Evolutionary conservation across 148 eudicot species (phyloP).

Genomic region (Pharnaceum exiguum): DNA sequence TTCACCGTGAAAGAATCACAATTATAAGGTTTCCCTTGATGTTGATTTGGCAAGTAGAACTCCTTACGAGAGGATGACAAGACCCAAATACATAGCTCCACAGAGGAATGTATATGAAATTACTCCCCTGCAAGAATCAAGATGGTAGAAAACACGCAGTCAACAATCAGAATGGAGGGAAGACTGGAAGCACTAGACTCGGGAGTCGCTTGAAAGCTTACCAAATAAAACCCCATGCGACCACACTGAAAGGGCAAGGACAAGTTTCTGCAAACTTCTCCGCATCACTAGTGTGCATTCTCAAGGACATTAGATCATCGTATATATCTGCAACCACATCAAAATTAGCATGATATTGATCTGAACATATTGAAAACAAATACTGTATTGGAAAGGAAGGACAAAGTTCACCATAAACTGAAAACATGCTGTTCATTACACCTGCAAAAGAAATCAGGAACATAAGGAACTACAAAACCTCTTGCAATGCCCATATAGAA

Average conservation of each 20-base stretch:
- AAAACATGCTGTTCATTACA: slow-evolving; percentile 97
- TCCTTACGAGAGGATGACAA: slow-evolving; percentile 83
- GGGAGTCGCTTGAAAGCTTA: slow-evolving; percentile 29
- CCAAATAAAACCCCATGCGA: slow-evolving; percentile 96
- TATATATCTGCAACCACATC: slow-evolving; percentile 65
- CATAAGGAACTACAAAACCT: neutral
- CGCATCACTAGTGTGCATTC: slow-evolving; percentile 90
- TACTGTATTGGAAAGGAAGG: slow-evolving; percentile 6
- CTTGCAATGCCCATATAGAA: neutral
- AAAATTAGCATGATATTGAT: neutral
- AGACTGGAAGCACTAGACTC: no score
- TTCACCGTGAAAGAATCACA: neutral
- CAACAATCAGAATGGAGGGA: no score
- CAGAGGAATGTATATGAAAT: slow-evolving; percentile 76
- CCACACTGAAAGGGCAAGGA: slow-evolving; percentile 93
- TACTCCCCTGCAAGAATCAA: slow-evolving; percentile 85
- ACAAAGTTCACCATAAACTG: slow-evolving; percentile 67
- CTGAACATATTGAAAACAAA: neutral
- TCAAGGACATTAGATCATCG: slow-evolving; percentile 89
- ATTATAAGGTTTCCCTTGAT: neutral
- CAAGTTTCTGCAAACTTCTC: slow-evolving; percentile 98
- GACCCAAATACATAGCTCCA: slow-evolving; percentile 91
- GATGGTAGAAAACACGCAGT: no score
- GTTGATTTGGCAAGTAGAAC: neutral
- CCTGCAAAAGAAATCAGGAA: slow-evolving; percentile 41